Evolutionary conservation across 345 rosid genomes (phyloP).

Genomic region (Euphorbia peplus): DNA sequence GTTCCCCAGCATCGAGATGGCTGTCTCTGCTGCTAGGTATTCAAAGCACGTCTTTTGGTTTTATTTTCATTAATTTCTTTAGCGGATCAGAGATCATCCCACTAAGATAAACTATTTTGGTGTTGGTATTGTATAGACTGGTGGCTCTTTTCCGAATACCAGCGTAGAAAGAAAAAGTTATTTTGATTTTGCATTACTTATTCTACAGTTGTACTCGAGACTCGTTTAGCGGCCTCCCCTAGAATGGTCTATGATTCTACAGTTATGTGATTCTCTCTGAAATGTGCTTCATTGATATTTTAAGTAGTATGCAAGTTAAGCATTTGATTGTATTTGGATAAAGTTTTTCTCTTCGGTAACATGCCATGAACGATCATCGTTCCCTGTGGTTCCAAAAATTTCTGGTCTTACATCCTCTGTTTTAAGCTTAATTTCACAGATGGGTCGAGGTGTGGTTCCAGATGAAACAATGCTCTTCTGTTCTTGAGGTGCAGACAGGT

Average conservation of each 20-base stretch:
- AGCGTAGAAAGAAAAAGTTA: no score
- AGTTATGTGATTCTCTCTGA: no score
- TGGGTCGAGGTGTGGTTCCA: constrained; percentile 84
- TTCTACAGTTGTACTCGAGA: no score
- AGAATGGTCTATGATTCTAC: no score
- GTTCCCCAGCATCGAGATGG: constrained; percentile 66
- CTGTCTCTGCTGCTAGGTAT: constrained; percentile 93
- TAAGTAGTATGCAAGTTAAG: background rate
- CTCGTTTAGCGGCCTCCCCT: no score
- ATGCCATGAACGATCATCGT: background rate
- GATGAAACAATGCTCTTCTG: constrained; percentile 85
- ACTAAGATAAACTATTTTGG: no score
- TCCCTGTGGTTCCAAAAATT: constrained; percentile 6
- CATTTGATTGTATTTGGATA: background rate
- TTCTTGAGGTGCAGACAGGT: constrained; percentile 97
- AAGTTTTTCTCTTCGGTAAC: background rate
- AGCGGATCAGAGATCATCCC: constrained; percentile 5
- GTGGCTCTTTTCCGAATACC: no score
- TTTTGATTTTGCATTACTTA: no score
- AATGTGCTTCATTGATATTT: background rate
- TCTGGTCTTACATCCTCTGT: constrained; percentile 9
- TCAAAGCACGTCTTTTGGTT: no score
- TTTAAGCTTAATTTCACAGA: constrained; percentile 49
- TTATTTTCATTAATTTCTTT: no score
- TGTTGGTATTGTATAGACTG: no score